Evolutionary conservation across 345 rosid species (phyloP).

Genomic region (Populus ilicifolia): DNA sequence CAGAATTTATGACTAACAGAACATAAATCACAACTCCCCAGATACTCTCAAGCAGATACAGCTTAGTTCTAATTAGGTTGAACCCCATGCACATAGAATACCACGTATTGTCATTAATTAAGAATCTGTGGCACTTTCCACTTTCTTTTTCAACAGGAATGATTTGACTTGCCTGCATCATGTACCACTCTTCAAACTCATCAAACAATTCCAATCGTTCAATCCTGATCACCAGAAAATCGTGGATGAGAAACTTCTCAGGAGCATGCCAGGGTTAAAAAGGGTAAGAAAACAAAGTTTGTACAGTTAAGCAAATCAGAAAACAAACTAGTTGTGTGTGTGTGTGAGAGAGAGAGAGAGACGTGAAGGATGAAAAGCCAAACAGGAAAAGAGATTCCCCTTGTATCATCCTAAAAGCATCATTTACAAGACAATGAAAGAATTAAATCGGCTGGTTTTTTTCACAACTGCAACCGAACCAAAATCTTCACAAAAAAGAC

Average conservation of each 20-base stretch:
- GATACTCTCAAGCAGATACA: constrained; percentile 1
- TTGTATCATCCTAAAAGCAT: constrained; percentile 17
- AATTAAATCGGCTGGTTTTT: too few species aligned
- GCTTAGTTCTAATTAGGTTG: background rate
- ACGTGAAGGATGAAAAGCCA: constrained; percentile 2
- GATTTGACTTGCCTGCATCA: constrained; percentile 91
- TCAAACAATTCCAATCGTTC: constrained; percentile 89
- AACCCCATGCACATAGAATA: constrained; percentile 6
- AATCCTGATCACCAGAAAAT: constrained; percentile 51
- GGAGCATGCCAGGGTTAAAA: constrained; percentile 5
- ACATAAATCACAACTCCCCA: background rate
- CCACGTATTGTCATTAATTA: background rate
- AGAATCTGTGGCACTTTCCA: constrained; percentile 5
- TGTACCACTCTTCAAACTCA: constrained; percentile 97
- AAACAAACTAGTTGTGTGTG: background rate
- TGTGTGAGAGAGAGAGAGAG: background rate
- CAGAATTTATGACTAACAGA: constrained; percentile 7
- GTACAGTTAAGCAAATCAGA: background rate
- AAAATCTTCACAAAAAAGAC: constrained; percentile 18
- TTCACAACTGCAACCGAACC: background rate
- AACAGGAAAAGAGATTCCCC: constrained; percentile 16
- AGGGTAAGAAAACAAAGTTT: background rate
- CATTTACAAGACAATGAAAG: background rate
- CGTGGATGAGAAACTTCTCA: constrained; percentile 20
- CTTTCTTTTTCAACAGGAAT: constrained; percentile 8